phyloP scores from a whole-genome alignment of 2,329 filamentous ascomycete genomes.

The Torrubiella hemipterigena region DNA sequence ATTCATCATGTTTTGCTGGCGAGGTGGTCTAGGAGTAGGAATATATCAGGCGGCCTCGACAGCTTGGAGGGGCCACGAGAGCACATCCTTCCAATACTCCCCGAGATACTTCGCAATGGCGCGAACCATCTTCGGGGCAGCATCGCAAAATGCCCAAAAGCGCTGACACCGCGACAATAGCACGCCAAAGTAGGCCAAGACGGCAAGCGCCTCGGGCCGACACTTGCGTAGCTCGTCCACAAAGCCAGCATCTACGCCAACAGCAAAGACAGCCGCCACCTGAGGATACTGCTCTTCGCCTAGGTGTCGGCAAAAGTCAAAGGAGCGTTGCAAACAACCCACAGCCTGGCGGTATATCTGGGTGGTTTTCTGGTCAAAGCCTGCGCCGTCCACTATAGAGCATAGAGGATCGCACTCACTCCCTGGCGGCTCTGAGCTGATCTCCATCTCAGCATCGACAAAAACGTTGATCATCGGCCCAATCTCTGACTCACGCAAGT shows the following conservation, averaged over 20 bases:
- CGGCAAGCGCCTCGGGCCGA: slow-evolving; percentile 21
- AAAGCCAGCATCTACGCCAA: slow-evolving; percentile 12
- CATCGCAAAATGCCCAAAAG: slow-evolving; percentile 17
- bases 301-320: slow-evolving; percentile 12
- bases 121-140: slow-evolving; percentile 16
- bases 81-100: slow-evolving; percentile 17
- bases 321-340: slow-evolving; percentile 16
- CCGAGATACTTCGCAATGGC: slow-evolving; percentile 14
- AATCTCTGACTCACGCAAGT: slow-evolving; percentile 21
- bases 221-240: slow-evolving; percentile 18
- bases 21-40: no score
- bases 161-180: slow-evolving; percentile 19
- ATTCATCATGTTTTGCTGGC: no score
- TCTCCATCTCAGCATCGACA: slow-evolving; percentile 9
- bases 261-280: slow-evolving; percentile 5
- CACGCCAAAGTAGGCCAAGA: slow-evolving; percentile 26
- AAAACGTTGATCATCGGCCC: slow-evolving; percentile 11
- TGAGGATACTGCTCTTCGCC: slow-evolving; percentile 8
- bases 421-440: slow-evolving; percentile 8
- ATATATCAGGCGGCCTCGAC: no score
- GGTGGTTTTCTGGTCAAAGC: slow-evolving; percentile 9
- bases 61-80: slow-evolving; percentile 5
- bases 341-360: slow-evolving; percentile 12
- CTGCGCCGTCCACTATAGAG: slow-evolving; percentile 17
- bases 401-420: slow-evolving; percentile 15